Evolutionary conservation across 345 rosid species (phyloP).

Genomic region (Salix purpurea): DNA sequence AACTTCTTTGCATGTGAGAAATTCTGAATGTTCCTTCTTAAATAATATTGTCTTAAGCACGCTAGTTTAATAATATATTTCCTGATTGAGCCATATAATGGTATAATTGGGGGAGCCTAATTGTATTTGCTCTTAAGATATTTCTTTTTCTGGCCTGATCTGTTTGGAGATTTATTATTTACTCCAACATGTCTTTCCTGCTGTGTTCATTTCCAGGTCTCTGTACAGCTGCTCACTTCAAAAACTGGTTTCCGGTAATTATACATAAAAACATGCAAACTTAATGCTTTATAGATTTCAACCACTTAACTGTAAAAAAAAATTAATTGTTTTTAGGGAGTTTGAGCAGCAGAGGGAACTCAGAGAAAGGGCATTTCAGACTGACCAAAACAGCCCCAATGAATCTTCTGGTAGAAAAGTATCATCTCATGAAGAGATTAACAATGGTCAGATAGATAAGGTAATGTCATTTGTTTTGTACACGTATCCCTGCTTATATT

Average conservation of each 20-base stretch:
- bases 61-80: constrained; percentile 2
- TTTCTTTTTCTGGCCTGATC: constrained; percentile 2
- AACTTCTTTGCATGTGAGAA: constrained; percentile 83
- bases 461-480: constrained; percentile 31
- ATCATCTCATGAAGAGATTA: constrained; percentile 48
- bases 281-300: constrained; percentile 13
- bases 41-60: not conserved
- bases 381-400: constrained; percentile 54
- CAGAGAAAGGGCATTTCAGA: constrained; percentile 73
- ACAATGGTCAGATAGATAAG: constrained; percentile 52
- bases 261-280: constrained; percentile 6
- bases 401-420: constrained; percentile 52
- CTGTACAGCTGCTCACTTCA: constrained; percentile 87
- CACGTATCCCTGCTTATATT: not conserved
- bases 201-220: constrained; percentile 50
- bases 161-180: not conserved
- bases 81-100: not conserved
- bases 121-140: not conserved
- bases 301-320: constrained; percentile 7
- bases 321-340: constrained; percentile 51
- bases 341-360: constrained; percentile 96
- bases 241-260: constrained; percentile 92
- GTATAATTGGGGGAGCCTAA: constrained; percentile 3
- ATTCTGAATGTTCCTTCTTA: constrained; percentile 16
- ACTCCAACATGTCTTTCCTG: not conserved